phyloP scores from a whole-genome alignment of 495 filamentous ascomycete species.

The Lasiosphaeria ovina region DNA sequence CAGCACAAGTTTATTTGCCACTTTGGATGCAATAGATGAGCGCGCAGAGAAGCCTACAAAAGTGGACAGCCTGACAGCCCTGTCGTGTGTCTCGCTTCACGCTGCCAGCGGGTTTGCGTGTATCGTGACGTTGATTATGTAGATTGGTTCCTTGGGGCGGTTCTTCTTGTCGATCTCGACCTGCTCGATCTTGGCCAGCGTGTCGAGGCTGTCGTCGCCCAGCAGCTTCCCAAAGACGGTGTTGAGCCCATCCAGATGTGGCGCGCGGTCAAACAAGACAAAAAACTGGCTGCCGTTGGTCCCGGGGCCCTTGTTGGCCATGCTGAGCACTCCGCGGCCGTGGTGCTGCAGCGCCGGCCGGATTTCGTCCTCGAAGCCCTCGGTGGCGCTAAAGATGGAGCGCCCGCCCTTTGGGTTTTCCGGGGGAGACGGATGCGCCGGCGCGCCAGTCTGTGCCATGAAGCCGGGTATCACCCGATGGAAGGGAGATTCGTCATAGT shows the following conservation, averaged over 20 bases:
- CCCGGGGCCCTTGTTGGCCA: conserved; percentile 86
- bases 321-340: conserved; percentile 78
- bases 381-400: conserved; percentile 75
- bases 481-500: conserved; percentile 86
- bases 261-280: conserved; percentile 76
- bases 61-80: too few relatives aligned
- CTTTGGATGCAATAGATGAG: too few relatives aligned
- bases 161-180: conserved; percentile 89
- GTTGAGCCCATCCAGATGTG: conserved; percentile 92
- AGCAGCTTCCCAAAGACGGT: conserved; percentile 87
- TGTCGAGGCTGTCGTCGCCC: conserved; percentile 60
- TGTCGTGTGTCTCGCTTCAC: conserved; percentile 36
- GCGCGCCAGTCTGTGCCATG: conserved; percentile 89
- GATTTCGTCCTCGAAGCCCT: conserved; percentile 87
- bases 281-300: conserved; percentile 98
- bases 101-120: conserved; percentile 92
- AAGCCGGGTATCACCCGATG: conserved; percentile 87
- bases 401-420: conserved; percentile 71
- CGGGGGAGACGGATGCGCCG: conserved; percentile 56
- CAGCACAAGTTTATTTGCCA: too few relatives aligned
- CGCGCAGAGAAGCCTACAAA: too few relatives aligned
- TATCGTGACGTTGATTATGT: conserved; percentile 75
- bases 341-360: conserved; percentile 81
- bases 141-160: conserved; percentile 67
- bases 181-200: conserved; percentile 72